These are phyloP conservation scores for Bryoerythrophyllum caledonicum DNA, from an alignment of 225 moss, liverwort and hornwort species.

Conservation along the genomic window DNA sequence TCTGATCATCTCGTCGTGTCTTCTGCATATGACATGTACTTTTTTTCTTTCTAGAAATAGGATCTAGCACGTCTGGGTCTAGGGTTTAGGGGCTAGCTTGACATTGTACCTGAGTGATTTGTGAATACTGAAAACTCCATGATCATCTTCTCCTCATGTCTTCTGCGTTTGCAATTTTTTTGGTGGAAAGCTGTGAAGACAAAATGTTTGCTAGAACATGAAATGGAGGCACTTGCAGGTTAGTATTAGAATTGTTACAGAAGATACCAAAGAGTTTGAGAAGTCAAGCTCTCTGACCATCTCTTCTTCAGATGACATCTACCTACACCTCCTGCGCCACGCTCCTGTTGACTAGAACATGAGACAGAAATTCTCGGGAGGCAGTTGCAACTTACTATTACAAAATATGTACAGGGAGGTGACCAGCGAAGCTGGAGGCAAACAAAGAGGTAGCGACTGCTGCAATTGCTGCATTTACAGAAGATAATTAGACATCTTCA, in stretches of 20 bases:
- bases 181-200: background rate
- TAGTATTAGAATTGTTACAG: conserved; percentile 11
- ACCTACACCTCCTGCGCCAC: too few species aligned
- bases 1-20: background rate
- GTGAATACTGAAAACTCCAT: background rate
- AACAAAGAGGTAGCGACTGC: conserved; percentile 25
- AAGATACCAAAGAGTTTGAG: background rate
- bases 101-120: too few species aligned
- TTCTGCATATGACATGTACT: background rate
- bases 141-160: too few species aligned
- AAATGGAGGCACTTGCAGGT: conserved; percentile 8
- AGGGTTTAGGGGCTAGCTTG: too few species aligned
- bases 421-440: background rate
- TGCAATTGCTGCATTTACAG: conserved; percentile 18
- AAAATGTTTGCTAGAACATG: background rate
- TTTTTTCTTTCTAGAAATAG: too few species aligned
- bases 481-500: conserved; percentile 19
- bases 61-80: too few species aligned
- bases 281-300: too few species aligned
- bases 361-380: too few species aligned
- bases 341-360: too few species aligned
- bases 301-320: too few species aligned
- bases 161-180: background rate
- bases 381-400: too few species aligned
- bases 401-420: too few species aligned